Evolutionary conservation across 306 rosid genomes (phyloP), one percentile per base, ranked within the genome.

Genomic region (Alnus glutinosa): DNA sequence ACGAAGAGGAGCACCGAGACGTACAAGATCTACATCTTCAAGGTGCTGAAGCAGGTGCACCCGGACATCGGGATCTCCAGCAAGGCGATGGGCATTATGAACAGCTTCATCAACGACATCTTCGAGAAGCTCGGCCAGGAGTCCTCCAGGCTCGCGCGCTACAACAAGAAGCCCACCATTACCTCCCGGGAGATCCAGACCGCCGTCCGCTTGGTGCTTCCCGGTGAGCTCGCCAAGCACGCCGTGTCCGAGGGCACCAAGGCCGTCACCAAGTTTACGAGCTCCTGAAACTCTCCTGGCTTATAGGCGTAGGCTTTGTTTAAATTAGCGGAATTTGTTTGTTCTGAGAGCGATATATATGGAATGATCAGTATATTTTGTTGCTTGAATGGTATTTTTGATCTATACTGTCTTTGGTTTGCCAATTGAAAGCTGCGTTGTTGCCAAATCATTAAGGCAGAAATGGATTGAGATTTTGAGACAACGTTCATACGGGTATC

Each of bases 21-120:
- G 0, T 90, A 92, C 83, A 92, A 92, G 89, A 92, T 90, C 51
- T 92, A 92, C 79, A 90, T 92, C 72, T 92, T 92, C 92, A 92
- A 92, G 89, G 97, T 92, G 0, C 44, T 92, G 19, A 92, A 92
- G 71, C 94, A 92, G 82, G 94, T 92, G 0, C 97, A 92, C 47
- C 97, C 94, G 0, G 94, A 92, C 58, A 90, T 92, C 9, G 94
- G 97, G 6, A 90, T 92, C 70, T 92, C 97, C 3, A 88, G 94
- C 86, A 92, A 92, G 76, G 97, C 94, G 12, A 92, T 92, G 94
- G 94, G 97, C 1, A 92, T 92, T 18, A 92, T 92, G 97, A 92
- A 92, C 76, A 88, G 92, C 58, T 92, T 92, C 64, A 92, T 92
- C 76, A 92, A 90, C 42, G 94, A 90, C 5, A 92, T 92, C 15